A percentile compares a stretch with the other conserved stretches of the same genome.
phyloP scores from a whole-genome alignment of 495 filamentous ascomycete species.

The Paragyromitra xinjiangensis region DNA sequence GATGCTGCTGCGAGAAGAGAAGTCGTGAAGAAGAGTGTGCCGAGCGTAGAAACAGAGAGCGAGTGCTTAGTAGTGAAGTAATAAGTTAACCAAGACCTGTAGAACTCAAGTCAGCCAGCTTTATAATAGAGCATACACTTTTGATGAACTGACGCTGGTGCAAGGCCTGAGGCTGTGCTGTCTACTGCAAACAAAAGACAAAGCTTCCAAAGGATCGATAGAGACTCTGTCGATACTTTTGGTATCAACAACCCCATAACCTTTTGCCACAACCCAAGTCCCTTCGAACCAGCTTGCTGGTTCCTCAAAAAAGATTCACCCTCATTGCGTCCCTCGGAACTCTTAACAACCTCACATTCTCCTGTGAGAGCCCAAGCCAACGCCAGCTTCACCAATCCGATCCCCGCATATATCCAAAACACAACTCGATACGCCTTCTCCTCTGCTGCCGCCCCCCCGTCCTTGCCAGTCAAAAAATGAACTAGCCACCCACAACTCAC shows the following conservation, averaged over 20 bases:
- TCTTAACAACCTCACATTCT: constrained; percentile 66
- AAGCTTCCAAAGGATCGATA: constrained; percentile 70
- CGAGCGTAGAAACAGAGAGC: constrained; percentile 73
- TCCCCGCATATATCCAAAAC: constrained; percentile 73
- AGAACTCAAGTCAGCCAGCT: background rate
- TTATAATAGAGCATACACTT: background rate
- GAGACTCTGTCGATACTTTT: constrained; percentile 56
- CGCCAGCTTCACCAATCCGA: constrained; percentile 73
- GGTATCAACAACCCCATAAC: constrained; percentile 48
- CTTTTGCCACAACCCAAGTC: constrained; percentile 33
- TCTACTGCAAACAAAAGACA: constrained; percentile 82
- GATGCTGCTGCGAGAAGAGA: constrained; percentile 73
- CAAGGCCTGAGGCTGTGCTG: constrained; percentile 80
- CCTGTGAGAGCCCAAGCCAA: constrained; percentile 69
- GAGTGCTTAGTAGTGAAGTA: constrained; percentile 81
- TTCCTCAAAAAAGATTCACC: constrained; percentile 64
- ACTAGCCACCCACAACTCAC: constrained; percentile 69
- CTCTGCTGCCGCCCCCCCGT: constrained; percentile 64
- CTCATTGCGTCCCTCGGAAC: constrained; percentile 55
- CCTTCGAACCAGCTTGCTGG: constrained; percentile 27
- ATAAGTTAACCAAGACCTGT: constrained; percentile 60
- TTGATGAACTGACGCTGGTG: constrained; percentile 58
- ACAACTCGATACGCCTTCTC: constrained; percentile 71
- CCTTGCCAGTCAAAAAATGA: background rate
- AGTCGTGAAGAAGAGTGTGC: constrained; percentile 72